Base-by-base conservation (phyloP, 352 stramenopile species). In the Phytopythium aichiense region DNA sequence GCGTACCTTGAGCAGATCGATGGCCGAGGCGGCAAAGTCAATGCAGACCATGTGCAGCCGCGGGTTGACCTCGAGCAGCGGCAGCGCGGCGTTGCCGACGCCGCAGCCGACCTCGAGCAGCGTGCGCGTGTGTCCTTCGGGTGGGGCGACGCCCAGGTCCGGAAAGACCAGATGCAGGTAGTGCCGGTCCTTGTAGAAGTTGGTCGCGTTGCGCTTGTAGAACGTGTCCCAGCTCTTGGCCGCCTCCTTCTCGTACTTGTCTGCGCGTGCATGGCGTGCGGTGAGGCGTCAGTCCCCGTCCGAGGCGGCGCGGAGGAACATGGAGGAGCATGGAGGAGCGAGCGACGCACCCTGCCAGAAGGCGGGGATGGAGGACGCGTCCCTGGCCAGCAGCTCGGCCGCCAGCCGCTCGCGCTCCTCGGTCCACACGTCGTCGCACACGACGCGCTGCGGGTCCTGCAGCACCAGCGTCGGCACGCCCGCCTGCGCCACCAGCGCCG, bases 161-260 rank as follows among this genome's bases (percentile, higher is more conserved):
- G 91, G 71, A 73, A 98, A 98, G 2, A 94, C 87, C 25, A 97
- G 71, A 60, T 98, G 80, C 42, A 98, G 72, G 61, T 98, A 98
- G 72, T 98, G 93, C 65, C 91, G 70, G 80, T 98, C 92, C 72
- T 98, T 98, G 78, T 98, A 98, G 71, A 98, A 98, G 60, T 97
- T 96, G 56, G 81, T 97, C 50, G 82, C 79, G 75, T 98, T 97
- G 56, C 88, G 79, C 55, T 94, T 87, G 74, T 98, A 98, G 72
- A 98, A 98, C 63, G 88, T 86, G 70, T 98, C 88, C 95, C 95
- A 98, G 68, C 80, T 95, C 69, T 87, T 89, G 50, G 83, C 80
- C 0, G 91, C 87, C 38, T 96, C 79, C 15, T 80, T 63, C 60
- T 96, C 84, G 65, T 94, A 95, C 64, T 95, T 94, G 12, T 79